Evolutionary conservation across 345 rosid species (phyloP).

Genomic region (Brassica incana): DNA sequence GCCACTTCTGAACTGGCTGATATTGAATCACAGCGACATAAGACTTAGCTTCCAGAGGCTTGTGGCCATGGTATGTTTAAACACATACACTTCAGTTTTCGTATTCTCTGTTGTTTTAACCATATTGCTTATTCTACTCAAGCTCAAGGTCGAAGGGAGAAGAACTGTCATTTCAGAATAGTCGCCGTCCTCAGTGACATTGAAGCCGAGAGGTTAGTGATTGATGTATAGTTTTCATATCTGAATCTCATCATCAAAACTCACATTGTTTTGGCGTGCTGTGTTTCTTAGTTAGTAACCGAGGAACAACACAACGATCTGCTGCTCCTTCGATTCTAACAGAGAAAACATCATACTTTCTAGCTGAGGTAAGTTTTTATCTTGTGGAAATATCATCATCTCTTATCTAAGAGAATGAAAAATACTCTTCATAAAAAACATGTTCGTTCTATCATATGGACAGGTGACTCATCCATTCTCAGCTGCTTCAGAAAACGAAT

Average conservation of each 20-base stretch:
- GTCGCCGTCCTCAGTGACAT: background rate
- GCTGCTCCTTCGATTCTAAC: background rate
- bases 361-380: conserved; percentile 49
- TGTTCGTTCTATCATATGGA: conserved; percentile 23
- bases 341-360: background rate
- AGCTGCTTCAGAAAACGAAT: conserved; percentile 81
- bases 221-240: background rate
- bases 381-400: background rate
- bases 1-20: background rate
- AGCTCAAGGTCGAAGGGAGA: background rate
- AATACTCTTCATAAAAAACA: background rate
- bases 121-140: background rate
- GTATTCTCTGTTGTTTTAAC: background rate
- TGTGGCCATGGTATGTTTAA: background rate
- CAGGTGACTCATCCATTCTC: conserved; percentile 69
- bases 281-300: background rate
- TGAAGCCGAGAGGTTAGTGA: background rate
- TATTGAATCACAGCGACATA: background rate
- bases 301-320: background rate
- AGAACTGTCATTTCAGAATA: background rate
- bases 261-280: background rate
- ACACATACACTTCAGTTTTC: background rate
- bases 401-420: background rate
- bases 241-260: background rate
- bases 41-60: background rate